These are phyloP conservation scores for Quercus mongolica DNA, from an alignment of 306 rosid genomes.

Conservation along the genomic window DNA sequence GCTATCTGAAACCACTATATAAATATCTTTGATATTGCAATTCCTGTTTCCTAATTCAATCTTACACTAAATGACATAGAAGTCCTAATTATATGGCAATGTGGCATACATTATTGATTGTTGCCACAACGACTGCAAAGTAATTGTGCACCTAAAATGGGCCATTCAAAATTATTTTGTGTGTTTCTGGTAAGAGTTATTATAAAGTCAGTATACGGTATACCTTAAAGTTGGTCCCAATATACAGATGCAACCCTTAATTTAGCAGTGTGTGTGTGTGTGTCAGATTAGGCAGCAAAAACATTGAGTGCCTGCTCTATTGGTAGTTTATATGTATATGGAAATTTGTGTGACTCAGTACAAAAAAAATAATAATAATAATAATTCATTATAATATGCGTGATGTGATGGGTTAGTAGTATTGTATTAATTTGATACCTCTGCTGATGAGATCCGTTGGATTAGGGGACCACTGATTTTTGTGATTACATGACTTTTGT, in stretches of 20 bases:
- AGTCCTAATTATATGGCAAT: not conserved
- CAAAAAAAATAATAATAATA: not conserved
- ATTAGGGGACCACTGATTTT: conserved; percentile 39
- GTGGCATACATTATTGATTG: not conserved
- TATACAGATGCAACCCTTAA: conserved; percentile 9
- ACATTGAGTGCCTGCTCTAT: not conserved
- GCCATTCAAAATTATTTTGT: conserved; percentile 9
- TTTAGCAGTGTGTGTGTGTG: not conserved
- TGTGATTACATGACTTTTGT: conserved; percentile 36
- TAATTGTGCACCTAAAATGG: conserved; percentile 15
- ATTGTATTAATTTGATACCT: conserved; percentile 22
- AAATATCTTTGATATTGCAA: not conserved
- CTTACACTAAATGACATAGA: not conserved
- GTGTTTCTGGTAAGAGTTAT: not conserved
- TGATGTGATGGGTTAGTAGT: conserved; percentile 37
- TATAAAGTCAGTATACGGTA: conserved; percentile 19
- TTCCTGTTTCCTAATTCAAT: not conserved
- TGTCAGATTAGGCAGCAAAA: conserved; percentile 32
- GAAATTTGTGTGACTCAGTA: conserved; percentile 8
- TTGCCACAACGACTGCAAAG: conserved; percentile 10
- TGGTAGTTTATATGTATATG: not conserved
- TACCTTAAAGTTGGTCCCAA: conserved; percentile 31
- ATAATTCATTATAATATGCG: not conserved
- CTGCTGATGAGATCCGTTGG: conserved; percentile 27
- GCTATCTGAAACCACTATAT: no score